Evolutionary conservation across 441 rosid genomes (phyloP).

Genomic region (Euphorbia corollata): DNA sequence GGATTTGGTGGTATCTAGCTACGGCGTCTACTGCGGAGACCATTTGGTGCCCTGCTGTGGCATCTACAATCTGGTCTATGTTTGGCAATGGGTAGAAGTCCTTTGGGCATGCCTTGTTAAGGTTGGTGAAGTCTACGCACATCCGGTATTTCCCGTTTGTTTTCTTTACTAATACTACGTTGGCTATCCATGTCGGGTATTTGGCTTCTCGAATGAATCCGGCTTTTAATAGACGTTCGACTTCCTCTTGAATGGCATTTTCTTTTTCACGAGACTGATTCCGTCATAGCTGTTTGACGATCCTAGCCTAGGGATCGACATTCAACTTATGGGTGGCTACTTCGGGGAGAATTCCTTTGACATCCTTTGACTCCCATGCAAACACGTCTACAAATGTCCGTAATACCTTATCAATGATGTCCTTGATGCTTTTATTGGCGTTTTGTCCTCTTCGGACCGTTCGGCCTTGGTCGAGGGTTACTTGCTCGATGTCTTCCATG

Average conservation of each 20-base stretch:
- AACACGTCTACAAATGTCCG: no score
- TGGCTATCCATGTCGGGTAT: background rate
- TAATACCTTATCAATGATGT: no score
- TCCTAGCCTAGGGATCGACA: background rate
- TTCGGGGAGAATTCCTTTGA: no score
- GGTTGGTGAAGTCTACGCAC: background rate
- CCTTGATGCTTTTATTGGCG: no score
- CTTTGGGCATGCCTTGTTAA: background rate
- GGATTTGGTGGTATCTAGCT: background rate
- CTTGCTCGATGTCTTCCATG: no score
- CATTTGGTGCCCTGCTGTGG: background rate
- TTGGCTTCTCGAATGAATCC: background rate
- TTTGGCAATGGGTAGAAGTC: background rate
- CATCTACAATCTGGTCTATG: background rate
- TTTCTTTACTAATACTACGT: background rate
- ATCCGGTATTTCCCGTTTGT: background rate
- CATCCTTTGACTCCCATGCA: no score
- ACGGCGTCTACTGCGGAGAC: background rate
- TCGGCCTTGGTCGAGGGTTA: no score
- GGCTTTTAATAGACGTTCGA: background rate
- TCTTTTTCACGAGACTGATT: background rate
- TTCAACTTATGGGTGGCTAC: no score
- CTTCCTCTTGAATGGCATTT: background rate
- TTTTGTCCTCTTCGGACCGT: no score
- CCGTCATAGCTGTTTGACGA: background rate